Percentiles rank a stretch among this genome's conserved stretches.
These are phyloP conservation scores for Achlya hypogyna DNA, from an alignment of 352 stramenopile genomes.

Conservation along the genomic window DNA sequence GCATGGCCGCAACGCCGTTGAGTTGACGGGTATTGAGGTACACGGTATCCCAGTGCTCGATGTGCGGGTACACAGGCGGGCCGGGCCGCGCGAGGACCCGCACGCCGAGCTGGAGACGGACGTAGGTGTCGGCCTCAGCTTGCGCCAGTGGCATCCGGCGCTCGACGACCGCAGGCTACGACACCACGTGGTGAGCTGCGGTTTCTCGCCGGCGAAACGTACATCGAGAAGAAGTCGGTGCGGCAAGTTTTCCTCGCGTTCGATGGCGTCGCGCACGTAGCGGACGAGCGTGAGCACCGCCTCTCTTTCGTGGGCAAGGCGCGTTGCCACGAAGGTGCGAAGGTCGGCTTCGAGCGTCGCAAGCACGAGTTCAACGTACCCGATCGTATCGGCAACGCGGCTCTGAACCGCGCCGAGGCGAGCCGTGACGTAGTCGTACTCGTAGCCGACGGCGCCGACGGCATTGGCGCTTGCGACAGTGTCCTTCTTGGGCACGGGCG, in stretches of 20 bases:
- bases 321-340: constrained; percentile 30
- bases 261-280: constrained; percentile 41
- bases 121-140: constrained; percentile 44
- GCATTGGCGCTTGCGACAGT: constrained; percentile 36
- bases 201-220: constrained; percentile 7
- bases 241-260: constrained; percentile 49
- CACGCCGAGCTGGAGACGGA: constrained; percentile 27
- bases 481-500: constrained; percentile 21
- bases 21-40: constrained; percentile 40
- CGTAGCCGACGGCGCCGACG: constrained; percentile 45
- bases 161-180: constrained; percentile 39
- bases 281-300: constrained; percentile 38
- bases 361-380: neutral
- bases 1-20: constrained; percentile 21
- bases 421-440: constrained; percentile 41
- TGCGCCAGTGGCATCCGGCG: constrained; percentile 49
- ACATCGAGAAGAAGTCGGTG: constrained; percentile 52
- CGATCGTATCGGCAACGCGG: constrained; percentile 29
- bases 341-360: constrained; percentile 36
- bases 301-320: constrained; percentile 36
- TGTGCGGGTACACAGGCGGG: constrained; percentile 28
- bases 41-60: constrained; percentile 38
- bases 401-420: constrained; percentile 46
- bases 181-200: neutral
- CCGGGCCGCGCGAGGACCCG: constrained; percentile 30